Percentiles rank a stretch among this genome's conserved stretches.
Conservation (phyloP, 768 basidiomycete genomes). For the Mycena indigotica region DNA sequence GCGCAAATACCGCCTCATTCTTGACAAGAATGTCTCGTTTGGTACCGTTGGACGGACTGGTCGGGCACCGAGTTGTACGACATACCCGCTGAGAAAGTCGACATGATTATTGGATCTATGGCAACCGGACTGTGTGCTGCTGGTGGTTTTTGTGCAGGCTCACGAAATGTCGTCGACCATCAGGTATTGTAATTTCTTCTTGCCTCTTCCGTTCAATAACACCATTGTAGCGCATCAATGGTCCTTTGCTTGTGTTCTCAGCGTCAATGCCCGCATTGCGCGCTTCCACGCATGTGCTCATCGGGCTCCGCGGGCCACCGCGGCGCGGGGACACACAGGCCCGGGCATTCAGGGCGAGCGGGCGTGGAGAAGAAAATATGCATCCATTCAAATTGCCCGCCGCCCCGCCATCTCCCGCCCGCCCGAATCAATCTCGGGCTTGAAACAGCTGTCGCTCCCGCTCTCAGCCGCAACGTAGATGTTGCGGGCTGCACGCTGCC, state of each 20-base stretch:
- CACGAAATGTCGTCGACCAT: constrained; percentile 78
- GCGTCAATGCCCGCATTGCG: constrained; percentile 91
- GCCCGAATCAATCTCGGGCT: too few relatives aligned
- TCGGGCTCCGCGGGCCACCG: too few relatives aligned
- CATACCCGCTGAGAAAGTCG: constrained; percentile 86
- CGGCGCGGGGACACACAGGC: too few relatives aligned
- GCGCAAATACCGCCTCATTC: constrained; percentile 92
- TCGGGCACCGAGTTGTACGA: constrained; percentile 96
- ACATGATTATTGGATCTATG: constrained; percentile 92
- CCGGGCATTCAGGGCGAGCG: too few relatives aligned
- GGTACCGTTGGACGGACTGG: constrained; percentile 92
- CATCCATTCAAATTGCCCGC: too few relatives aligned
- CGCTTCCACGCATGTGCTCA: too few relatives aligned
- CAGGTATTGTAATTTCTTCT: constrained; percentile 60
- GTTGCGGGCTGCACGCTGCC: too few relatives aligned
- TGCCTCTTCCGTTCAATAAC: neutral
- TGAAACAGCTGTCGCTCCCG: too few relatives aligned
- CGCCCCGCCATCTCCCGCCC: too few relatives aligned
- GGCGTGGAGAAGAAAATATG: too few relatives aligned
- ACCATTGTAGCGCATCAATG: constrained; percentile 79
- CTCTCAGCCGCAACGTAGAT: too few relatives aligned
- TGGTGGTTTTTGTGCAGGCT: constrained; percentile 96
- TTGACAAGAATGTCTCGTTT: constrained; percentile 94
- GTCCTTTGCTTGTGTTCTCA: constrained; percentile 93
- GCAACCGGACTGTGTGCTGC: constrained; percentile 79